Conservation (phyloP, 306 rosid species). For the Psophocarpus tetragonolobus region DNA sequence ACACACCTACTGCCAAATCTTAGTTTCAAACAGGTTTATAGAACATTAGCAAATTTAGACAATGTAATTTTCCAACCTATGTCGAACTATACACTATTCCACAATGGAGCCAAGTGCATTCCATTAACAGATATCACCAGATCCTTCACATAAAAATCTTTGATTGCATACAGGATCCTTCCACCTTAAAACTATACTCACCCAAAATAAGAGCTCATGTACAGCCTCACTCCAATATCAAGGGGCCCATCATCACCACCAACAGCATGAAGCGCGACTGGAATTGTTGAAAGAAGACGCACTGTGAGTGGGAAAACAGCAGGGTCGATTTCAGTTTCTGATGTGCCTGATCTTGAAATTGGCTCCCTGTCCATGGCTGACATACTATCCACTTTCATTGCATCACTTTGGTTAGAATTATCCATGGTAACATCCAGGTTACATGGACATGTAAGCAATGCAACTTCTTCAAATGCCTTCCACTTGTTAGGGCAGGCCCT, state of each 20-base stretch:
- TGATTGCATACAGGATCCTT: constrained; percentile 10
- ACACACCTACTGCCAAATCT: constrained; percentile 35
- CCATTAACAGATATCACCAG: neutral
- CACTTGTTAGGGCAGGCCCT: constrained; percentile 60
- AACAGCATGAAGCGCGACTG: constrained; percentile 76
- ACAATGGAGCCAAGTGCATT: constrained; percentile 30
- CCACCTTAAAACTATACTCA: constrained; percentile 37
- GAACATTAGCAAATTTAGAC: constrained; percentile 37
- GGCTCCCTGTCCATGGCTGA: constrained; percentile 24
- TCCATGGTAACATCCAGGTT: constrained; percentile 41
- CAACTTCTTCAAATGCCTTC: constrained; percentile 72
- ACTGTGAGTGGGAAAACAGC: constrained; percentile 68
- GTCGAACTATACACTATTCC: constrained; percentile 50
- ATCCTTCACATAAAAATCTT: constrained; percentile 20
- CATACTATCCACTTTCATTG: constrained; percentile 19
- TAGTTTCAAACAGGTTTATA: constrained; percentile 26
- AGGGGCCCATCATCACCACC: constrained; percentile 89
- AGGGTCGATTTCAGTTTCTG: constrained; percentile 52
- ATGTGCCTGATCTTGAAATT: constrained; percentile 22
- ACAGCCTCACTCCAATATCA: constrained; percentile 78
- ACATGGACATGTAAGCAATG: constrained; percentile 56
- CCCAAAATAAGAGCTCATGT: constrained; percentile 69
- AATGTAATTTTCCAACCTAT: constrained; percentile 33
- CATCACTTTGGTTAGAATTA: constrained; percentile 33
- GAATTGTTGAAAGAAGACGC: constrained; percentile 65